Evolutionary conservation across 2,329 filamentous ascomycete genomes (phyloP), one percentile per base, ranked within the genome.

Genomic region (Tolypocladium ovalisporum): DNA sequence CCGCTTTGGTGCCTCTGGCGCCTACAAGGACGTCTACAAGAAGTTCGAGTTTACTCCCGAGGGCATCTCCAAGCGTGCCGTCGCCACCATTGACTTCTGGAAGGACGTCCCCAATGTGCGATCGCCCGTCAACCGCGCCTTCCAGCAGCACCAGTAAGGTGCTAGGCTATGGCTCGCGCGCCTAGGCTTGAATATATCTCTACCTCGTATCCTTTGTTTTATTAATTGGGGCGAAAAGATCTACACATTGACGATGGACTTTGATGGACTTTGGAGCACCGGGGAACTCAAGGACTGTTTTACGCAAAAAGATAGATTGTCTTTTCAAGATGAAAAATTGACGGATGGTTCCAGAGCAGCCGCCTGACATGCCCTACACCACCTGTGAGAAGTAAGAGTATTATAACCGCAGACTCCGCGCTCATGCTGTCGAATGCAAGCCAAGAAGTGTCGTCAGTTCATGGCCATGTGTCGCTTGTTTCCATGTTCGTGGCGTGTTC

Each of bases 41-140:
- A 97, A 97, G 85, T 99, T 99, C 79, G 94, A 97, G 77, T 97
- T 99, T 82, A 99, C 93, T 54, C 89, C 94, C 56, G 93, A 96
- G 78, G 94, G 94, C 64, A 89, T 99, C 73, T 81, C 89, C 78
- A 97, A 97, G 88, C 91, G 94, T 68, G 94, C 93, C 60, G 75
- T 90, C 62, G 87, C 88, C 66, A 99, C 94, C 63, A 80, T 97
- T 69, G 86, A 97, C 73, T 99, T 97, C 86, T 99, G 91, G 88
- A 97, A 97, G 88, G 89, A 87, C 65, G 84, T 87, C 36, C 79
- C 89, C 73, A 92, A 93, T 78, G 82, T 97, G 70, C 90, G 94
- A 75, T 97, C 92, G 57, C 93, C 94, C 64, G 75, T 99, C 78
- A 96, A 97, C 85, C 89, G 91, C 73, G 94, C 94, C 69, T 99